Base-by-base conservation (phyloP, 1,139 yeast genomes). In the Kodamaea derodonti region DNA sequence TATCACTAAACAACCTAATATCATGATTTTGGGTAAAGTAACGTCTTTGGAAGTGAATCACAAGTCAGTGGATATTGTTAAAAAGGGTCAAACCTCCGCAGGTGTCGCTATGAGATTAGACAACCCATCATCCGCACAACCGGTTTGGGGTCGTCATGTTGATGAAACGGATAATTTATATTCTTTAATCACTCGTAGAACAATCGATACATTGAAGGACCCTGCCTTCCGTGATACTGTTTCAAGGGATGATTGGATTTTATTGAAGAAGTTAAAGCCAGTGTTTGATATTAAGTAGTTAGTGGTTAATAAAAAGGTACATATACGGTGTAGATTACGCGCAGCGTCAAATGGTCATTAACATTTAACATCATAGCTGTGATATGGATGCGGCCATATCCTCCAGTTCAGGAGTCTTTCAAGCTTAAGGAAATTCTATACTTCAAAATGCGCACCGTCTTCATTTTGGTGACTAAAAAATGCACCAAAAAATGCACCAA, bases 61-160 rank as follows among this genome's bases (percentile, higher is more conserved):
- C 69, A 86, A 85, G 64, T 68, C 95, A 24, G 72, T 72, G 24
- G 86, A 79, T 36, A 60, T 69, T 25, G 95, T 90, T 32, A 85
- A 87, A 69, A 92, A 86, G 75, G 97, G 97, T 28, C 95, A 86
- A 63, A 85, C 97, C 14, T 78, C 86, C 47, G 96, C 95, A 22
- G 99, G 98, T 76, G 97, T 92, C 44, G 98, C 99, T 42, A 85
- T 92, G 84, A 83, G 98, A 73, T 74, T 92, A 56, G 98, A 92
- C 40, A 82, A 88, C 50, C 95, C 95, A 39, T 80, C 94, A 18
- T 74, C 88, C 36, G 92, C 86, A 45, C 95, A 88, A 66, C 97
- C 98, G 39, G 82, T 87, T 13, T 92, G 97, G 97, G 99, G 99
- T 43, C 87, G 98, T 72, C 99, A 92, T 58, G 95, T 92, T 51